Evolutionary conservation across 164 flowering plant genomes (phyloP).

Genomic region (Euptelea pleiosperma): DNA sequence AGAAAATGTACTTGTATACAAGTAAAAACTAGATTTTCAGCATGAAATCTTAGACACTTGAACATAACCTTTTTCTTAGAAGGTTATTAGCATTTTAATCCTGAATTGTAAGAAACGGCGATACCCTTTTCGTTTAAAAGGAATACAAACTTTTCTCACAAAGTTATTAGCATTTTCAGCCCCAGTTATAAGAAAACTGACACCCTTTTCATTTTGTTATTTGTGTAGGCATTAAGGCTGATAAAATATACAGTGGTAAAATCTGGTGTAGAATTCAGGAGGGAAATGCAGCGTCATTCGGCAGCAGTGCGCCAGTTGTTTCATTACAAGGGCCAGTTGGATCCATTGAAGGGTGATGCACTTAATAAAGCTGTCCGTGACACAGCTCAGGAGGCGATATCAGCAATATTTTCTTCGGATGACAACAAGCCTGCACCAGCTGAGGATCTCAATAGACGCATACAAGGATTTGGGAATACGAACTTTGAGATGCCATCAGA

Average conservation of each 20-base stretch:
- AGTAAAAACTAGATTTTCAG: no score
- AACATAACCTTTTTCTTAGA: no score
- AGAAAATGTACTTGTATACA: no score
- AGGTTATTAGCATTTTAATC: no score
- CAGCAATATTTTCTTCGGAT: conserved; percentile 80
- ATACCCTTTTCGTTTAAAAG: no score
- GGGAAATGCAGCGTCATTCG: conserved; percentile 95
- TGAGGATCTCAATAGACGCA: conserved; percentile 60
- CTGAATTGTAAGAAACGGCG: no score
- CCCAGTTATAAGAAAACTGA: background rate
- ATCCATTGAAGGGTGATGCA: conserved; percentile 94
- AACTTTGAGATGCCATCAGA: conserved; percentile 67
- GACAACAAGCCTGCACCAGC: conserved; percentile 56
- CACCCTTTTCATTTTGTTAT: conserved; percentile 1
- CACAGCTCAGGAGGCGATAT: conserved; percentile 79
- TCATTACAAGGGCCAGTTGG: conserved; percentile 85
- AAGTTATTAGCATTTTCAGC: no score
- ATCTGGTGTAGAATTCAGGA: conserved; percentile 90
- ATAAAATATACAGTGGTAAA: conserved; percentile 90
- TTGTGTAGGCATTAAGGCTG: conserved; percentile 74
- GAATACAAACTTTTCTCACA: no score
- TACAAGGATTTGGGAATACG: conserved; percentile 93
- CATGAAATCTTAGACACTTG: no score
- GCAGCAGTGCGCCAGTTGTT: conserved; percentile 72
- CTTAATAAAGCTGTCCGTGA: conserved; percentile 90